phyloP scores from a whole-genome alignment of 2,329 filamentous ascomycete species.

The Aspergillus hiratsukae region DNA sequence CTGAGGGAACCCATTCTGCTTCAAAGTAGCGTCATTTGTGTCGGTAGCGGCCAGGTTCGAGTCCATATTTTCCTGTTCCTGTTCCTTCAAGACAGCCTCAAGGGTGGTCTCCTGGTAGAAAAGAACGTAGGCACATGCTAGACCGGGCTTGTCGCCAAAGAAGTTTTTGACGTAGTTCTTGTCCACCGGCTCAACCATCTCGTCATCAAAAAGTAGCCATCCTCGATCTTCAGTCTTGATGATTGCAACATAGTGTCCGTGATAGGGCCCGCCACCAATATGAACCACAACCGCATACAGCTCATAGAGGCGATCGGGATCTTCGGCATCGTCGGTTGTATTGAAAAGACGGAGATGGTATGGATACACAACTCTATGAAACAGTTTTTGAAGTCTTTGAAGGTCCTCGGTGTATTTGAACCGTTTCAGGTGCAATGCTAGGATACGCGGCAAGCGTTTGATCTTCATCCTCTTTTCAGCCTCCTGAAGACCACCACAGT shows the following conservation, averaged over 20 bases:
- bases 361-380: conserved; percentile 93
- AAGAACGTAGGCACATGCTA: conserved; percentile 92
- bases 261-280: conserved; percentile 93
- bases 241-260: conserved; percentile 95
- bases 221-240: conserved; percentile 96
- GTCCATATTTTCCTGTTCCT: conserved; percentile 68
- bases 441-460: conserved; percentile 83
- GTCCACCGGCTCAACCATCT: conserved; percentile 97
- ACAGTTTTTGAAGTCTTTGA: conserved; percentile 89
- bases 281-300: conserved; percentile 96
- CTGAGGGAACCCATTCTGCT: conserved; percentile 29
- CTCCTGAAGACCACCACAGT: conserved; percentile 92
- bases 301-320: conserved; percentile 91
- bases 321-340: conserved; percentile 90
- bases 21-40: conserved; percentile 23
- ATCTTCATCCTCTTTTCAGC: conserved; percentile 99
- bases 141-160: conserved; percentile 85
- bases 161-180: conserved; percentile 96
- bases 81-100: conserved; percentile 67
- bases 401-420: conserved; percentile 99
- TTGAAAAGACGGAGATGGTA: conserved; percentile 97
- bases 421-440: conserved; percentile 89
- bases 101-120: conserved; percentile 92
- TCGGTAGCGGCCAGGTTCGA: conserved; percentile 46
- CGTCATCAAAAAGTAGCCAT: conserved; percentile 95